These are phyloP conservation scores for Diversispora epigaea DNA, from an alignment of 192 early-diverging fungal species.

Conservation along the genomic window DNA sequence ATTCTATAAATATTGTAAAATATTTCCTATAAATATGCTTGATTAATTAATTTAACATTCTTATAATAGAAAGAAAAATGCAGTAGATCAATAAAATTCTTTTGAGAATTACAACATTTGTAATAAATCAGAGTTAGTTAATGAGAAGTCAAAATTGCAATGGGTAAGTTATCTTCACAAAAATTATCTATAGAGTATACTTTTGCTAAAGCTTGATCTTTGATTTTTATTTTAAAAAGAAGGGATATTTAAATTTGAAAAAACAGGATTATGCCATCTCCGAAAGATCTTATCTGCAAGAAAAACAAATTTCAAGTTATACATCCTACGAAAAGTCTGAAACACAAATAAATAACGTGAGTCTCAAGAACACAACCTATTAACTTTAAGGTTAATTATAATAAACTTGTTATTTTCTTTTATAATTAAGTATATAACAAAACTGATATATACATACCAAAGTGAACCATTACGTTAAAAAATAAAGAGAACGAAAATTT, in stretches of 20 bases:
- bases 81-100: conserved; percentile 15
- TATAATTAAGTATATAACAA: neutral
- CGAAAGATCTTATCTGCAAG: conserved; percentile 6
- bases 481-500: neutral
- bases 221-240: conserved; percentile 10
- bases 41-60: neutral
- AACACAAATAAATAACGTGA: conserved; percentile 17
- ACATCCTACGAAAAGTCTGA: conserved; percentile 6
- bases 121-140: conserved; percentile 12
- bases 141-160: conserved; percentile 18
- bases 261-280: neutral
- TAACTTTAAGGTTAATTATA: conserved; percentile 15
- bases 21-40: neutral
- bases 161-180: conserved; percentile 27
- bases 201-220: neutral
- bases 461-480: neutral
- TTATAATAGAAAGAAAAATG: neutral
- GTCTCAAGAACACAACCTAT: neutral
- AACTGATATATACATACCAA: neutral
- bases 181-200: conserved; percentile 16
- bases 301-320: conserved; percentile 19
- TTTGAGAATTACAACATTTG: conserved; percentile 8
- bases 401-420: conserved; percentile 12
- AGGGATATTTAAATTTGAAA: conserved; percentile 19
- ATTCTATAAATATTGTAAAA: neutral